Percentiles rank a stretch among this genome's conserved stretches.
Conservation (phyloP, 2,329 filamentous ascomycete genomes). For the Pestalotiopsis sp. region DNA sequence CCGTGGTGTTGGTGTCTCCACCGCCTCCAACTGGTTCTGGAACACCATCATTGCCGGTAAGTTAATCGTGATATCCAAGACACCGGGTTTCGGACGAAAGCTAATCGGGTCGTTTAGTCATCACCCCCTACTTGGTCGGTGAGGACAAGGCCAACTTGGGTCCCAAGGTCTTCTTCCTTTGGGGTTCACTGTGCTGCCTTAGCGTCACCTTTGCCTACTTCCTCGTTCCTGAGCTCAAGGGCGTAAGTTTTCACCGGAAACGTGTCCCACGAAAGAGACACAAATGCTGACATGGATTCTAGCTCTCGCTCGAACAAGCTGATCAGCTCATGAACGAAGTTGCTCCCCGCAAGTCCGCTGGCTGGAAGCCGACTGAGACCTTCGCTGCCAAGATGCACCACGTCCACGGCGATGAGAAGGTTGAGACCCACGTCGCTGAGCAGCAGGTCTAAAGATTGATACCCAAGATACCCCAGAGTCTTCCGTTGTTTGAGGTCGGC, state of each 20-base stretch:
- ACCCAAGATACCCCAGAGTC: constrained; percentile 7
- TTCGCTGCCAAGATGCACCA: constrained; percentile 35
- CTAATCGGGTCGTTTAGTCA: constrained; percentile 44
- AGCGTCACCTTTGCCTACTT: constrained; percentile 70
- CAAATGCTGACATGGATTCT: background rate
- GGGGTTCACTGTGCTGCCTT: constrained; percentile 67
- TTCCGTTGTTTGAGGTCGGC: background rate
- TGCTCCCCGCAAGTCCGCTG: constrained; percentile 39
- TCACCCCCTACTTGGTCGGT: constrained; percentile 73
- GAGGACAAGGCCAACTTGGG: constrained; percentile 64
- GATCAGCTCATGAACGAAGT: constrained; percentile 63
- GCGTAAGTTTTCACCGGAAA: constrained; percentile 28
- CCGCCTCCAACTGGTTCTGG: constrained; percentile 91
- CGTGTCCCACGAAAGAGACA: background rate
- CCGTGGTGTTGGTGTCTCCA: constrained; percentile 83
- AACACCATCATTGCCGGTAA: constrained; percentile 66
- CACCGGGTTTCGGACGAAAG: background rate
- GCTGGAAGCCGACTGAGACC: constrained; percentile 37
- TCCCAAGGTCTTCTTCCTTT: constrained; percentile 75
- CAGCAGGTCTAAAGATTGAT: constrained; percentile 28
- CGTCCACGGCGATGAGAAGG: constrained; percentile 24
- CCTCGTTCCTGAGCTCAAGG: constrained; percentile 75
- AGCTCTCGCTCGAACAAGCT: constrained; percentile 72
- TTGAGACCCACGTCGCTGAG: constrained; percentile 24
- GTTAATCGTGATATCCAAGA: constrained; percentile 12